Evolutionary conservation across 352 stramenopile species (phyloP).

Genomic region (Globisporangium splendens): DNA sequence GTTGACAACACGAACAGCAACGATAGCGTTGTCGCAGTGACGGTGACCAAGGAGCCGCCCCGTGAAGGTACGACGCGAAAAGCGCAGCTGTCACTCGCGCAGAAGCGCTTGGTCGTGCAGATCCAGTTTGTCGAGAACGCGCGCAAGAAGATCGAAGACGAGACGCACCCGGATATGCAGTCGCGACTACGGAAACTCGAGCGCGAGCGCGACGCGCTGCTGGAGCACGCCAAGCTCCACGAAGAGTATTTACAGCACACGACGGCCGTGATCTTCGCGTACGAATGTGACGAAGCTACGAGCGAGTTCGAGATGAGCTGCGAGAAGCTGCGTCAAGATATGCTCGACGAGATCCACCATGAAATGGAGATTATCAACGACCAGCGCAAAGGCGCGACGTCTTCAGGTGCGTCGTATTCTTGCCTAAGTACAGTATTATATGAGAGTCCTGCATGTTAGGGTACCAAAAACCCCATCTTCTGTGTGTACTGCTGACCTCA

Average conservation of each 20-base stretch:
- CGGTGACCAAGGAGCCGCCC: neutral
- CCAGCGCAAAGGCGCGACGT: slow-evolving; percentile 58
- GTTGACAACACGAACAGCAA: slow-evolving; percentile 4
- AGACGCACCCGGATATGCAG: slow-evolving; percentile 67
- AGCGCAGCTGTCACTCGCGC: slow-evolving; percentile 27
- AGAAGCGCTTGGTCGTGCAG: slow-evolving; percentile 55
- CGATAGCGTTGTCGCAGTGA: slow-evolving; percentile 7
- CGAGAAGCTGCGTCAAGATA: slow-evolving; percentile 77
- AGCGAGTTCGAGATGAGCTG: slow-evolving; percentile 74
- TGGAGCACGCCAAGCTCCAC: slow-evolving; percentile 37
- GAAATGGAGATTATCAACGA: slow-evolving; percentile 83
- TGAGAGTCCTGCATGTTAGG: too few relatives aligned
- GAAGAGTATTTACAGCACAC: slow-evolving; percentile 55
- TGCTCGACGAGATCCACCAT: slow-evolving; percentile 84
- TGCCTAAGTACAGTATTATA: neutral
- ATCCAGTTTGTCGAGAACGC: slow-evolving; percentile 71
- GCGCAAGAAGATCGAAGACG: slow-evolving; percentile 50
- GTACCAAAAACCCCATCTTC: neutral
- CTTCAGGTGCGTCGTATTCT: slow-evolving; percentile 14
- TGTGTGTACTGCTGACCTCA: neutral
- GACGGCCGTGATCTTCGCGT: slow-evolving; percentile 70
- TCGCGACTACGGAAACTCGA: slow-evolving; percentile 37
- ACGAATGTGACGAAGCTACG: slow-evolving; percentile 77
- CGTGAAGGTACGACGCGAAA: slow-evolving; percentile 20
- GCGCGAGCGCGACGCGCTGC: slow-evolving; percentile 41